phyloP scores from a whole-genome alignment of 1,284 basidiomycete species.

The Irpex lacteus region DNA sequence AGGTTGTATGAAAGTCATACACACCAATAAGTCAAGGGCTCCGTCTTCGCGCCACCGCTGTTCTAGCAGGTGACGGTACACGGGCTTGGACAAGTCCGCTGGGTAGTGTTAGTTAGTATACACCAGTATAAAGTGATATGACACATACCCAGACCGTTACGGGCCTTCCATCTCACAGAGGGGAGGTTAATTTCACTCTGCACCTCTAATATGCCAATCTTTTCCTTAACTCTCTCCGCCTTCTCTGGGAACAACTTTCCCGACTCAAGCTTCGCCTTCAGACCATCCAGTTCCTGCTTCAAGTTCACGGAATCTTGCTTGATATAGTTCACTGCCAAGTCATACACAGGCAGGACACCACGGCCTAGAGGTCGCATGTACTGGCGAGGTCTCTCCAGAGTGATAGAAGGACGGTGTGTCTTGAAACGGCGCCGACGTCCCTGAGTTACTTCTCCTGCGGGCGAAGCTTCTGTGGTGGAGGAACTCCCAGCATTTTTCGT shows the following conservation, averaged over 20 bases:
- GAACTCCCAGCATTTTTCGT: background rate
- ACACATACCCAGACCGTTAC: conserved; percentile 70
- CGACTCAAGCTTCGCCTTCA: conserved; percentile 31
- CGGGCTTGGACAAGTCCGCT: conserved; percentile 65
- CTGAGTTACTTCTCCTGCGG: background rate
- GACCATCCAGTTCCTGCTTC: conserved; percentile 42
- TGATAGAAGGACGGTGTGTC: conserved; percentile 44
- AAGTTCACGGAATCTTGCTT: conserved; percentile 43
- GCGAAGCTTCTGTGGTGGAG: background rate
- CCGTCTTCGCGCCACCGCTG: conserved; percentile 86
- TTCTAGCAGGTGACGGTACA: conserved; percentile 82
- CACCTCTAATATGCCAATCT: conserved; percentile 38
- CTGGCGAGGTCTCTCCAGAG: conserved; percentile 46
- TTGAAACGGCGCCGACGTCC: background rate
- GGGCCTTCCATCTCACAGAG: conserved; percentile 70
- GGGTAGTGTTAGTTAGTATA: conserved; percentile 5
- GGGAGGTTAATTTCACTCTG: conserved; percentile 74
- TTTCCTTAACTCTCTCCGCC: conserved; percentile 36
- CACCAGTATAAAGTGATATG: background rate
- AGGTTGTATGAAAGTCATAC: background rate
- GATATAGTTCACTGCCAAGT: conserved; percentile 74
- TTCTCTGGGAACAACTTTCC: conserved; percentile 33
- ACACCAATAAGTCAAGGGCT: conserved; percentile 76
- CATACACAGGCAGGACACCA: conserved; percentile 79
- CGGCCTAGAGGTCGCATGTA: conserved; percentile 68